Base-by-base conservation (phyloP, 2,329 filamentous ascomycete species). In the Aspergillus spinulosporus region DNA sequence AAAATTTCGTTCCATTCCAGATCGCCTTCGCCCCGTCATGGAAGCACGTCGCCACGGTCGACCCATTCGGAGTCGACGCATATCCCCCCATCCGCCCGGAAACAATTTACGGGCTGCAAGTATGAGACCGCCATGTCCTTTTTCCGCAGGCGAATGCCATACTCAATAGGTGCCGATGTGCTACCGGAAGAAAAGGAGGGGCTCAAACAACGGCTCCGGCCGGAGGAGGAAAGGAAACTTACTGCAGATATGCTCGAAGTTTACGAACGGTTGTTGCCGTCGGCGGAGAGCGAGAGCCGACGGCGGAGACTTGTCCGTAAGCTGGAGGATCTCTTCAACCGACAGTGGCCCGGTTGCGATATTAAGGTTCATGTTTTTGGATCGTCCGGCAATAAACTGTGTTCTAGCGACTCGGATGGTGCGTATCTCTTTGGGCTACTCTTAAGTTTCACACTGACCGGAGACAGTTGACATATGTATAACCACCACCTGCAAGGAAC, bases 341-440 rank as follows among this genome's bases (percentile, higher is more conserved):
- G 89, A 5, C 86, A 95, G 70, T 99, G 93, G 90, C 94, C 94
- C 1, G 91, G 89, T 1, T 88, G 91, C 67, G 84, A 95, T 59
- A 97, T 97, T 68, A 87, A 84, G 63, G 94, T 97, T 36, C 88
- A 94, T 72, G 85, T 97, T 12, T 99, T 99, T 81, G 94, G 94
- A n/a, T 97, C 94, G 4, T 97, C 94, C 3, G 94, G 94, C 47
- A 99, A 99, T 74, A 78, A 94, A 72, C 79, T 99, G 55, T 97
- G 92, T 74, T 96, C 93, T 34, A 92, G 91, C 73, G 92, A 97
- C 70, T 99, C 94, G 52, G 94, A 99, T 78, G 90, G 92, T 96
- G 79, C 66, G 86, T 67, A 36, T 48, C 26, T 21, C 12, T n/a
- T 21, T 15, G 9, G 21, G 39, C 11, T 21, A 21, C 21, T 21